Evolutionary conservation across 106 monocot species (phyloP).

Genomic region (Chionographis japonica): DNA sequence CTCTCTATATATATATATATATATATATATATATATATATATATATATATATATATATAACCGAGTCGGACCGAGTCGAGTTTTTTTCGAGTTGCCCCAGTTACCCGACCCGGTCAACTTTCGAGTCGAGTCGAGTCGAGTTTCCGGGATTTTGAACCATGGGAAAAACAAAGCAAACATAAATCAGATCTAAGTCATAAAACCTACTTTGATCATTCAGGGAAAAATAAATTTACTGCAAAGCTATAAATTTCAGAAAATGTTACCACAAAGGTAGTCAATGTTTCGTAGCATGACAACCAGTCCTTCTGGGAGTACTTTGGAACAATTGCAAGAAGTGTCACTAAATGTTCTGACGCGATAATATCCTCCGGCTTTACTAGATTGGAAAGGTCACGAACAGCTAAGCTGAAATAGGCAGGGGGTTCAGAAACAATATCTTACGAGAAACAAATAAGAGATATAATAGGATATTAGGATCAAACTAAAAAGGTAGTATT

Average conservation of each 20-base stretch:
- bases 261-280: constrained; percentile 78
- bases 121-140: too few relatives aligned
- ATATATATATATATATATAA: too few relatives aligned
- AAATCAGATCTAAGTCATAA: too few relatives aligned
- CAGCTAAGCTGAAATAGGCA: constrained; percentile 63
- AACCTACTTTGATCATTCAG: too few relatives aligned
- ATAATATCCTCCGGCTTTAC: constrained; percentile 91
- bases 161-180: too few relatives aligned
- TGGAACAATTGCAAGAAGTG: constrained; percentile 83
- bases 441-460: neutral
- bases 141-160: too few relatives aligned
- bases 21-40: too few relatives aligned
- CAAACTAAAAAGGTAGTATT: neutral
- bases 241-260: neutral
- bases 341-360: constrained; percentile 89
- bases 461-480: neutral
- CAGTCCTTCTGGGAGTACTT: constrained; percentile 98
- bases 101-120: too few relatives aligned
- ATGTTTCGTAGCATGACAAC: constrained; percentile 83
- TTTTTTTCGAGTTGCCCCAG: too few relatives aligned
- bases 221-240: neutral
- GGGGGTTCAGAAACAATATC: neutral
- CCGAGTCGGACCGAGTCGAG: too few relatives aligned
- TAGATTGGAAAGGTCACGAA: constrained; percentile 84
- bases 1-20: too few relatives aligned